Evolutionary conservation across 2,329 filamentous ascomycete genomes (phyloP).

Genomic region (Fusarium sp.): DNA sequence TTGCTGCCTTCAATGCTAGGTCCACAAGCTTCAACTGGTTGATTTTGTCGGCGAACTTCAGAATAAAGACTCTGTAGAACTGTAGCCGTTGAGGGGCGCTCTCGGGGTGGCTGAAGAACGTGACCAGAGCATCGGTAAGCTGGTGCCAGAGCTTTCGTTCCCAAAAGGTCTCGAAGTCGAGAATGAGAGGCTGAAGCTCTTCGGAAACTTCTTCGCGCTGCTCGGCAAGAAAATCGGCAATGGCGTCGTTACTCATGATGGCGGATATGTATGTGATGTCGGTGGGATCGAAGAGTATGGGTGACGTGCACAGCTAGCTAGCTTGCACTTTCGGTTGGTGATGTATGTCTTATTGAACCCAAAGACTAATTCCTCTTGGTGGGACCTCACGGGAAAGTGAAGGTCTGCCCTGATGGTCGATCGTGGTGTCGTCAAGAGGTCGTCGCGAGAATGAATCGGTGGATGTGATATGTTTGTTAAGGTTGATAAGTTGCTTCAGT

Average conservation of each 20-base stretch:
- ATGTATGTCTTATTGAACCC: slow-evolving; percentile 11
- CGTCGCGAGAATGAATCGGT: slow-evolving; percentile 5
- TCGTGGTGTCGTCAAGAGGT: slow-evolving; percentile 3
- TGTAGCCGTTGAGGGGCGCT: slow-evolving; percentile 87
- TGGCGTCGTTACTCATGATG: slow-evolving; percentile 85
- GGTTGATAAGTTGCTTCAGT: slow-evolving; percentile 35
- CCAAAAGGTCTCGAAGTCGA: slow-evolving; percentile 96
- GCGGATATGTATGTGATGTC: slow-evolving; percentile 25
- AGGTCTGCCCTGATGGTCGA: background rate
- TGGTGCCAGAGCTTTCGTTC: slow-evolving; percentile 99
- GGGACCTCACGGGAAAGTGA: background rate
- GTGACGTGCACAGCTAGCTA: slow-evolving; percentile 42
- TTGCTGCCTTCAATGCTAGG: slow-evolving; percentile 86
- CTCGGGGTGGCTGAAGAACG: slow-evolving; percentile 86
- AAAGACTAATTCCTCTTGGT: background rate
- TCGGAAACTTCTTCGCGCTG: slow-evolving; percentile 90
- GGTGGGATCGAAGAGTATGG: slow-evolving; percentile 23
- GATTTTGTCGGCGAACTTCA: slow-evolving; percentile 97
- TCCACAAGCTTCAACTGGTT: slow-evolving; percentile 98
- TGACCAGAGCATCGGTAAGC: slow-evolving; percentile 87
- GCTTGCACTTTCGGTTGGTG: slow-evolving; percentile 34
- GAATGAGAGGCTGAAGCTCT: slow-evolving; percentile 86
- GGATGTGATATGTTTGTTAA: slow-evolving; percentile 16
- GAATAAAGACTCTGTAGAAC: slow-evolving; percentile 94
- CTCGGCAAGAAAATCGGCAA: slow-evolving; percentile 90